A percentile compares a stretch with the other conserved stretches of the same genome.
phyloP scores from a whole-genome alignment of 495 filamentous ascomycete species.

The Podospora pseudocomata region DNA sequence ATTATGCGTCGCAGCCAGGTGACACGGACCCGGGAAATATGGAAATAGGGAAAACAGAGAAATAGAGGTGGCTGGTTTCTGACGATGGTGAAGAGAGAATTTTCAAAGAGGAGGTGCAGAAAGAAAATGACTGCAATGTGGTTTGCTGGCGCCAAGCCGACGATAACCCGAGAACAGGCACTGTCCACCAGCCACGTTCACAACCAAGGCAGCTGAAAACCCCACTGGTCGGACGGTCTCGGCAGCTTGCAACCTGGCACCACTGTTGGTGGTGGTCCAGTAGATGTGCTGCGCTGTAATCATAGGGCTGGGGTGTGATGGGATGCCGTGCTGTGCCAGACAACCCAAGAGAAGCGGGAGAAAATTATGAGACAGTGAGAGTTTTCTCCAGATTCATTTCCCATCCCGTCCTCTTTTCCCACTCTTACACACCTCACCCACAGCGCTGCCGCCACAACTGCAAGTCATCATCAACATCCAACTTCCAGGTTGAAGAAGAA shows the following conservation, averaged over 20 bases:
- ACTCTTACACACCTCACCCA: neutral
- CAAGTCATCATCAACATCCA: neutral
- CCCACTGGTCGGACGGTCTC: constrained; percentile 17
- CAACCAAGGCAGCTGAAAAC: constrained; percentile 22
- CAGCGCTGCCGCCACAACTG: neutral
- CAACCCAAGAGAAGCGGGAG: neutral
- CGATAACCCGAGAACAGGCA: constrained; percentile 13
- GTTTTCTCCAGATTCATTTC: constrained; percentile 1
- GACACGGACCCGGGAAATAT: neutral
- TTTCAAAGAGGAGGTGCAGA: neutral
- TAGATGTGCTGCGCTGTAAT: neutral
- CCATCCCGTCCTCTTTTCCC: neutral
- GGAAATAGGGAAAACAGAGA: too few species aligned
- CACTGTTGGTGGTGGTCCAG: constrained; percentile 2
- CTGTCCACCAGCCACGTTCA: constrained; percentile 11
- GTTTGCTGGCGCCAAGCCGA: constrained; percentile 8
- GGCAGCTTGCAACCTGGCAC: constrained; percentile 11
- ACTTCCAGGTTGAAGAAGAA: neutral
- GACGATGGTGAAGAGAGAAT: constrained; percentile 9
- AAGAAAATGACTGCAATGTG: constrained; percentile 1
- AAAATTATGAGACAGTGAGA: neutral
- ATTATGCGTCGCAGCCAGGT: neutral
- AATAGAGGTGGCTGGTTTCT: neutral
- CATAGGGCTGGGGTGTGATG: constrained; percentile 1
- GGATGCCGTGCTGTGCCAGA: neutral